A percentile compares a stretch with the other conserved stretches of the same genome.
Evolutionary conservation across 106 monocot genomes (phyloP).

Genomic region (Dendrobium officinale): DNA sequence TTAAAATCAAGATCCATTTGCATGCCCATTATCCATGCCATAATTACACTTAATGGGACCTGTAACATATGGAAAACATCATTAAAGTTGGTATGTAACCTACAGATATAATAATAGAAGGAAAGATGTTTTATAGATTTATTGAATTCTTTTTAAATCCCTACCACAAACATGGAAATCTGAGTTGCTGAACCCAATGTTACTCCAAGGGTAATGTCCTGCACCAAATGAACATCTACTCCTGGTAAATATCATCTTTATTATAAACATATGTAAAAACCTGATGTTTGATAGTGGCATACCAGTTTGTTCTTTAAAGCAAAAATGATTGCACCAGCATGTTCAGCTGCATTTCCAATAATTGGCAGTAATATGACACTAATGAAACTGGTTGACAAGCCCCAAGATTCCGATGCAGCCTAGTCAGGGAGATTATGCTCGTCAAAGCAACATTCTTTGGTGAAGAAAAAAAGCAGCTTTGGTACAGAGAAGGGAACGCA

Average conservation of each 20-base stretch:
- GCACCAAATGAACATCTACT: not conserved
- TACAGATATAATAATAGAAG: not conserved
- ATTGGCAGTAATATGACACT: constrained; percentile 74
- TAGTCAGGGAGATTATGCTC: not conserved
- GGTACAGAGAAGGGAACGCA: too few relatives aligned
- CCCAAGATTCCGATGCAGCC: constrained; percentile 56
- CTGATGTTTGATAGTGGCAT: not conserved
- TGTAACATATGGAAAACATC: not conserved
- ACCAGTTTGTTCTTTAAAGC: constrained; percentile 88
- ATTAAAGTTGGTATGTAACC: not conserved
- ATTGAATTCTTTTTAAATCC: constrained; percentile 1
- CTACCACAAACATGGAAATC: constrained; percentile 89
- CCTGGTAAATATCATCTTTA: not conserved
- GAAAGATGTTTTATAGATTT: not conserved
- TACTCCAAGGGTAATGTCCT: constrained; percentile 93
- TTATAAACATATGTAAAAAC: too few relatives aligned
- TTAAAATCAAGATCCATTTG: constrained; percentile 73
- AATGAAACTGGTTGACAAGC: constrained; percentile 56
- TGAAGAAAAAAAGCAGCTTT: not conserved
- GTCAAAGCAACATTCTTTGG: not conserved
- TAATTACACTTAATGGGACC: constrained; percentile 61
- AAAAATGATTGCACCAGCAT: constrained; percentile 85
- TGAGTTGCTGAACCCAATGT: constrained; percentile 84
- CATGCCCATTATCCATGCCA: constrained; percentile 75
- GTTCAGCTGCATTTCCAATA: constrained; percentile 87